phyloP scores from a whole-genome alignment of 2,329 filamentous ascomycete species.

The Fusarium dlaminii region DNA sequence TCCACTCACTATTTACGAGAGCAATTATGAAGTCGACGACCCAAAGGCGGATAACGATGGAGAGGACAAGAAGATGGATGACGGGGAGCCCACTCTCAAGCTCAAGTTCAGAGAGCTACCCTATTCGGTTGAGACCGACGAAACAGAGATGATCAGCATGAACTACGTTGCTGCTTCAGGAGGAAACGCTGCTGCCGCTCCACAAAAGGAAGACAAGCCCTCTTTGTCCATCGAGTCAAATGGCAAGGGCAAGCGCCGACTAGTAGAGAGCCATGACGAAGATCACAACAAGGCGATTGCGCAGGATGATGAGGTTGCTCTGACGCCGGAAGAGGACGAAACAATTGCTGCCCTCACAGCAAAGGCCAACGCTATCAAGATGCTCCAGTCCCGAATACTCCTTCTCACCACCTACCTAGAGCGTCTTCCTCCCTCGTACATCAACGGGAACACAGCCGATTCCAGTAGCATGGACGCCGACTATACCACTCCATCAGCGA shows the following conservation, averaged over 20 bases:
- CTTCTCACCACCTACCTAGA: slow-evolving; percentile 82
- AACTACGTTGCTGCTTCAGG: slow-evolving; percentile 90
- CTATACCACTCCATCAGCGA: slow-evolving; percentile 65
- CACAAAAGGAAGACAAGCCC: slow-evolving; percentile 56
- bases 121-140: slow-evolving; percentile 90
- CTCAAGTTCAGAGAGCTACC: slow-evolving; percentile 84
- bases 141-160: slow-evolving; percentile 97
- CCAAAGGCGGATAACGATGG: slow-evolving; percentile 57
- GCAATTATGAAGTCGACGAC: slow-evolving; percentile 77
- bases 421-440: slow-evolving; percentile 72
- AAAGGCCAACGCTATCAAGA: slow-evolving; percentile 92
- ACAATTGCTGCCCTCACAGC: slow-evolving; percentile 76
- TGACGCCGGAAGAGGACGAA: slow-evolving; percentile 70
- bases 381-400: slow-evolving; percentile 81
- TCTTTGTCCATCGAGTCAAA: slow-evolving; percentile 58
- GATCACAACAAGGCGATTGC: slow-evolving; percentile 36
- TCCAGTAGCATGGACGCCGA: slow-evolving; percentile 47
- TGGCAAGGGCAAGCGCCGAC: slow-evolving; percentile 61
- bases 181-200: slow-evolving; percentile 75
- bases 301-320: slow-evolving; percentile 52
- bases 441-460: slow-evolving; percentile 60
- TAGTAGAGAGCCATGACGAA: slow-evolving; percentile 47
- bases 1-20: slow-evolving; percentile 92
- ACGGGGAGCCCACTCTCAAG: slow-evolving; percentile 64
- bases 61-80: slow-evolving; percentile 78